These are phyloP conservation scores for Conringia planisiliqua DNA, from an alignment of 345 rosid species.

Conservation along the genomic window DNA sequence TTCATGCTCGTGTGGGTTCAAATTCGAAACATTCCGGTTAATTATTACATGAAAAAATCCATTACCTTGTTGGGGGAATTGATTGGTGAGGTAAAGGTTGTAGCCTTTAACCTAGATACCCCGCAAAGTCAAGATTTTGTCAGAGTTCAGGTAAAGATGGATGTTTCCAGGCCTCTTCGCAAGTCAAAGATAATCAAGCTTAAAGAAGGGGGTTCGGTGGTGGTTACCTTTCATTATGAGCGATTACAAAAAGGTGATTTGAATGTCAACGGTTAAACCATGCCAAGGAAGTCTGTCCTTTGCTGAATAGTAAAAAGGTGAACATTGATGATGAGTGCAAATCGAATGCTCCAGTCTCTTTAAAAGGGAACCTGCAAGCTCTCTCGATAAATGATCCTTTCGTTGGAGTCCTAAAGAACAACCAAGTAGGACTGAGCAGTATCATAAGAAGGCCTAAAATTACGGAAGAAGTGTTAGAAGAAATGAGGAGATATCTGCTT, in stretches of 20 bases:
- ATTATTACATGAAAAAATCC: neutral
- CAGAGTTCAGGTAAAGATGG: neutral
- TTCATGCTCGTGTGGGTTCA: neutral
- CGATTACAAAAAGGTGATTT: neutral
- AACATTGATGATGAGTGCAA: fast-evolving
- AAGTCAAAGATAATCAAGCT: neutral
- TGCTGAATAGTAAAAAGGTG: neutral
- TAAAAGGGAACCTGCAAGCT: too few relatives aligned
- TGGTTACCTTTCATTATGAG: neutral
- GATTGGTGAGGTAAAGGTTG: neutral
- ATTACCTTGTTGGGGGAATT: neutral
- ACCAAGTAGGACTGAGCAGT: too few relatives aligned
- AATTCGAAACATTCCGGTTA: neutral
- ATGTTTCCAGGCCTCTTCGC: neutral
- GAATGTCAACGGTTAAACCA: neutral
- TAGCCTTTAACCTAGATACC: neutral
- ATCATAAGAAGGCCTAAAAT: too few relatives aligned
- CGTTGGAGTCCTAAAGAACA: too few relatives aligned
- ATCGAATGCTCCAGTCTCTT: too few relatives aligned
- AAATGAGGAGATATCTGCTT: too few relatives aligned
- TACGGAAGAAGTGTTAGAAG: too few relatives aligned
- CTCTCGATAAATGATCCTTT: too few relatives aligned
- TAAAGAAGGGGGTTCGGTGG: neutral
- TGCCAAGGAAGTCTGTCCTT: neutral
- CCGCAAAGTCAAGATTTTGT: neutral